phyloP scores from a whole-genome alignment of 2,329 filamentous ascomycete species.

The Penicillium hesseltinei region DNA sequence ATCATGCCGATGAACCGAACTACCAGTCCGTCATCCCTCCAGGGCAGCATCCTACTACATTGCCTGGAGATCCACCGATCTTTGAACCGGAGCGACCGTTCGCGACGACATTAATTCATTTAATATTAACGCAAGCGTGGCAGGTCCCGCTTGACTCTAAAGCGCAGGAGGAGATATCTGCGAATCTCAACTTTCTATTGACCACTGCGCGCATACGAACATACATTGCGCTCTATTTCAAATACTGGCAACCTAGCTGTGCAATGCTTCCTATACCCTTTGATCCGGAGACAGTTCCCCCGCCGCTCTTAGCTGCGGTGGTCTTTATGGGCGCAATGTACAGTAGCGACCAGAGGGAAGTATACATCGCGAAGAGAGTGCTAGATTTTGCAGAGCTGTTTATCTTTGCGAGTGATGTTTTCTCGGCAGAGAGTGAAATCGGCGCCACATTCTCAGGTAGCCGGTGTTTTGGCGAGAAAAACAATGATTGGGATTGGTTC shows the following conservation, averaged over 20 bases:
- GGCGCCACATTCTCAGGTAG: conserved; percentile 31
- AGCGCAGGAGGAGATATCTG: conserved; percentile 40
- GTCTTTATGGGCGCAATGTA: conserved; percentile 49
- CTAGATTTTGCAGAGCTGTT: conserved; percentile 47
- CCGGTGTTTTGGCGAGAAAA: conserved; percentile 21
- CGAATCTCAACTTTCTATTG: conserved; percentile 41
- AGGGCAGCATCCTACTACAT: conserved; percentile 19
- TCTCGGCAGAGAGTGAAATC: conserved; percentile 43
- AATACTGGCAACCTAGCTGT: conserved; percentile 47
- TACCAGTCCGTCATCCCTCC: conserved; percentile 20
- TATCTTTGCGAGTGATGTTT: conserved; percentile 45
- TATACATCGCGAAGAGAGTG: conserved; percentile 38
- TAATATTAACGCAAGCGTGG: conserved; percentile 41
- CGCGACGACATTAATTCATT: conserved; percentile 41
- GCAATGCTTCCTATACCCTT: conserved; percentile 47
- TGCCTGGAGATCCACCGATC: conserved; percentile 22
- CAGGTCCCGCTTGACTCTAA: conserved; percentile 39
- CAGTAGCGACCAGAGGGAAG: conserved; percentile 41
- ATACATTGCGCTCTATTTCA: conserved; percentile 45
- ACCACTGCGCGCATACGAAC: conserved; percentile 43
- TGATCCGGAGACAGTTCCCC: conserved; percentile 36
- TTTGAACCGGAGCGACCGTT: conserved; percentile 41
- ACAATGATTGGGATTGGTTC: conserved; percentile 37
- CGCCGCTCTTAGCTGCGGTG: conserved; percentile 42
- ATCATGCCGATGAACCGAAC: conserved; percentile 14